These are phyloP conservation scores for Lunasporangiospora selenospora DNA, from an alignment of 192 early-diverging fungal genomes.

Conservation along the genomic window DNA sequence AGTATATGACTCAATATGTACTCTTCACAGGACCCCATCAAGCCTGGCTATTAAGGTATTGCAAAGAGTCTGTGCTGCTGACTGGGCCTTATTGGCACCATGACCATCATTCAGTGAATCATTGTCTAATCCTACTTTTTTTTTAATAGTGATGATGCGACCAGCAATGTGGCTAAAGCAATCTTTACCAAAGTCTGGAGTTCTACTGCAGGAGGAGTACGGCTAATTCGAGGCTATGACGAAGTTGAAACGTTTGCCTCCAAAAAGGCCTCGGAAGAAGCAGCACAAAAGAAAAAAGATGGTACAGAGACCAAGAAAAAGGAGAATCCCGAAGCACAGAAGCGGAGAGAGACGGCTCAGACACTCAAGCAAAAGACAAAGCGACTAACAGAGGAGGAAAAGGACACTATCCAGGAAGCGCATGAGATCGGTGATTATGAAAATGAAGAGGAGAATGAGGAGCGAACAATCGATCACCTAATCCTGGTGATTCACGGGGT, in stretches of 20 bases:
- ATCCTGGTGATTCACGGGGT: constrained; percentile 88
- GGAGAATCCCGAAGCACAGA: constrained; percentile 35
- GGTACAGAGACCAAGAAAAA: constrained; percentile 42
- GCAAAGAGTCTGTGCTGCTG: background rate
- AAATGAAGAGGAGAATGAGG: constrained; percentile 62
- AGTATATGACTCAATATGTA: constrained; percentile 79
- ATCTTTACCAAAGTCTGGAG: constrained; percentile 67
- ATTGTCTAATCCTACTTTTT: background rate
- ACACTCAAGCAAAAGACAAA: constrained; percentile 44
- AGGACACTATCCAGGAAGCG: constrained; percentile 51
- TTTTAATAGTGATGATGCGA: constrained; percentile 60
- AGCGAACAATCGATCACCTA: constrained; percentile 77
- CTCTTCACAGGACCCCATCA: constrained; percentile 66
- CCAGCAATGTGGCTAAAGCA: constrained; percentile 65
- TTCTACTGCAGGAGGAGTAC: constrained; percentile 68
- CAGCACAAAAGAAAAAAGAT: constrained; percentile 47
- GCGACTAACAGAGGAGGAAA: constrained; percentile 35
- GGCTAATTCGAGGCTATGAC: constrained; percentile 75
- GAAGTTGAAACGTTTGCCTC: constrained; percentile 67
- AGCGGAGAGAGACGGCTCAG: constrained; percentile 26
- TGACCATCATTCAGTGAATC: background rate
- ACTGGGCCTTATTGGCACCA: background rate
- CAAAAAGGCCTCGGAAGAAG: constrained; percentile 47
- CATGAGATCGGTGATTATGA: constrained; percentile 56
- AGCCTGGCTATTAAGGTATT: constrained; percentile 66